These are phyloP conservation scores for Diaporthe destruens DNA, from an alignment of 2,329 filamentous ascomycete genomes.

Conservation along the genomic window DNA sequence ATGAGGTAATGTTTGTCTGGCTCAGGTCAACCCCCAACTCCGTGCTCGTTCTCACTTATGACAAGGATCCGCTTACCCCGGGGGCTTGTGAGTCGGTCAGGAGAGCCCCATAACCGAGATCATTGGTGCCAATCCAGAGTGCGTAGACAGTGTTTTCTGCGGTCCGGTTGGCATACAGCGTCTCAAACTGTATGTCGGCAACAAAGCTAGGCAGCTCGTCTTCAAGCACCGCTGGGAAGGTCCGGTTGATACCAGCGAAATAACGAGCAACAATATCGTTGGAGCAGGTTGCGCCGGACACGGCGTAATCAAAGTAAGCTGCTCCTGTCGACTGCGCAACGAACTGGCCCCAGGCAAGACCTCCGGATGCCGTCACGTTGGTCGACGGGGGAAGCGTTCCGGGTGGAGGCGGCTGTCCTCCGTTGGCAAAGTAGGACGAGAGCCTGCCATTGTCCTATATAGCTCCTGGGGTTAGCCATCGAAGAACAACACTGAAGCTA, in stretches of 20 bases:
- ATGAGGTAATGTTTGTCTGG: constrained; percentile 71
- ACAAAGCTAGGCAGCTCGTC: constrained; percentile 71
- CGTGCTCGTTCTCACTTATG: background rate
- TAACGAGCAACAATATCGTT: constrained; percentile 73
- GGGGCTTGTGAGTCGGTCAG: constrained; percentile 72
- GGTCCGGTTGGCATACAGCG: constrained; percentile 59
- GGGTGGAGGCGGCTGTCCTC: constrained; percentile 71
- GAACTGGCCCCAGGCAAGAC: constrained; percentile 77
- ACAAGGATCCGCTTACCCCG: constrained; percentile 47
- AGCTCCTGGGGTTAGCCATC: background rate
- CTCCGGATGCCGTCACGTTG: constrained; percentile 72
- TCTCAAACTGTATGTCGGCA: constrained; percentile 59
- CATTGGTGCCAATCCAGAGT: constrained; percentile 87
- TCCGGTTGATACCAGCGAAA: constrained; percentile 61
- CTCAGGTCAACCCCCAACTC: background rate
- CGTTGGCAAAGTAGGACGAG: constrained; percentile 70
- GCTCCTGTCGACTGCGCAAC: constrained; percentile 70
- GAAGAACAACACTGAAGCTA: background rate
- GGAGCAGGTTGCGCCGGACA: constrained; percentile 79
- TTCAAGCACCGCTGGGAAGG: constrained; percentile 73
- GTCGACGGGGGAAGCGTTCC: constrained; percentile 62
- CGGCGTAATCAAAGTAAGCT: constrained; percentile 76
- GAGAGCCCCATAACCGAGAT: constrained; percentile 76
- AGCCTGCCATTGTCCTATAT: constrained; percentile 73
- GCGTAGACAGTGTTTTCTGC: constrained; percentile 76